phyloP scores from a whole-genome alignment of 176 grass and related monocot genomes.

The Tillandsia leiboldiana region DNA sequence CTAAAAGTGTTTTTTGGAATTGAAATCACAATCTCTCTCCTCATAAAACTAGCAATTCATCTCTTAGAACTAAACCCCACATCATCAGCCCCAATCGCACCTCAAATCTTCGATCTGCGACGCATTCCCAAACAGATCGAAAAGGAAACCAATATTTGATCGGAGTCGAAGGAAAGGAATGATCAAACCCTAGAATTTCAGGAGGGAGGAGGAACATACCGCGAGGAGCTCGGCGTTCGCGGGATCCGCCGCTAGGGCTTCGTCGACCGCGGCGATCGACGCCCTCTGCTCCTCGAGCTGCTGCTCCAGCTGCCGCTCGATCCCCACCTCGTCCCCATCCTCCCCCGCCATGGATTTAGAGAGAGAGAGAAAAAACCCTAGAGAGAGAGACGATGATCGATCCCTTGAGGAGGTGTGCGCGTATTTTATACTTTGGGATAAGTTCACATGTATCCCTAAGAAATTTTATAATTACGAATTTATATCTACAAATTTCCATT shows the following conservation, averaged over 20 bases:
- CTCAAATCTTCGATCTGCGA: neutral
- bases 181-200: neutral
- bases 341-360: slow-evolving; percentile 15
- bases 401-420: too few species aligned
- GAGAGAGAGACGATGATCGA: neutral
- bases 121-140: neutral
- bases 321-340: slow-evolving; percentile 22
- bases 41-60: too few species aligned
- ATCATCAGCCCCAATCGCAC: neutral
- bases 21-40: too few species aligned
- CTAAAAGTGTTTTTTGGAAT: too few species aligned
- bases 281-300: slow-evolving; percentile 77
- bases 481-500: too few species aligned
- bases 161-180: neutral
- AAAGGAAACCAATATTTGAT: neutral
- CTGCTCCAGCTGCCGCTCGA: slow-evolving; percentile 79
- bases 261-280: slow-evolving; percentile 66
- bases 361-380: neutral
- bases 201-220: slow-evolving; percentile 15
- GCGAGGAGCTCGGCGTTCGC: slow-evolving; percentile 61
- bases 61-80: neutral
- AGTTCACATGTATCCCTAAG: too few species aligned
- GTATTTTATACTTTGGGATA: too few species aligned
- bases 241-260: slow-evolving; percentile 72
- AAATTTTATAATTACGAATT: too few species aligned